Evolutionary conservation across 2,329 filamentous ascomycete species (phyloP).

Genomic region (Paracoccidioides brasiliensis): DNA sequence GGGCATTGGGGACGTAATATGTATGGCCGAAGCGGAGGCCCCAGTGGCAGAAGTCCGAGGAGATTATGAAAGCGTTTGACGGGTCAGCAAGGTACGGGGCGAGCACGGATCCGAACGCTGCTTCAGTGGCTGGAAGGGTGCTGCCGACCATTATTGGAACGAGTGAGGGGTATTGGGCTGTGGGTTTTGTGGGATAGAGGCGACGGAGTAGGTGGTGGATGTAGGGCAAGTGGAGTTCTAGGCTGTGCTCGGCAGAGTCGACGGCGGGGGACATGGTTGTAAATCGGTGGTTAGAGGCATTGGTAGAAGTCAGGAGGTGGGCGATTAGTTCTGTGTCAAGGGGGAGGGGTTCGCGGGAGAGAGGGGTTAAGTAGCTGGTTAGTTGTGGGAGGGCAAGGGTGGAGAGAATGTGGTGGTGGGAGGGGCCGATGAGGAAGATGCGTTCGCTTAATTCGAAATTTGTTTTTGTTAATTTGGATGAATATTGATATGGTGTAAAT

Average conservation of each 20-base stretch:
- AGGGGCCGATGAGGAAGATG: conserved; percentile 84
- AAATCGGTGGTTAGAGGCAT: conserved; percentile 23
- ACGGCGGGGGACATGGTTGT: conserved; percentile 46
- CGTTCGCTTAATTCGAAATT: conserved; percentile 47
- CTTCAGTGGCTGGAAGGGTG: conserved; percentile 54
- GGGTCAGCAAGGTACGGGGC: conserved; percentile 65
- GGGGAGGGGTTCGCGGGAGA: conserved; percentile 31
- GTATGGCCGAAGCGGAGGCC: conserved; percentile 72
- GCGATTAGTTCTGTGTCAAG: conserved; percentile 33
- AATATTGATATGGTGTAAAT: neutral
- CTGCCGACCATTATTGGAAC: conserved; percentile 79
- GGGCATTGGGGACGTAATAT: conserved; percentile 51
- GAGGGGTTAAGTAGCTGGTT: conserved; percentile 35
- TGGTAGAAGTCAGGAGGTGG: conserved; percentile 21
- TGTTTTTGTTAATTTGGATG: conserved; percentile 4
- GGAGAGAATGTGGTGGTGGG: conserved; percentile 70
- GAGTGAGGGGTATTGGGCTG: conserved; percentile 53
- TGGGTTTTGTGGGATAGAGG: conserved; percentile 36
- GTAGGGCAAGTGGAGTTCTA: conserved; percentile 95
- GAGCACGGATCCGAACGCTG: conserved; percentile 54
- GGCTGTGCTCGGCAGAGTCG: conserved; percentile 77
- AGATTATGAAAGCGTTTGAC: conserved; percentile 67
- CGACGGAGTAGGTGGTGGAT: conserved; percentile 63
- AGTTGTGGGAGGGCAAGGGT: conserved; percentile 67
- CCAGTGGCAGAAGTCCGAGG: conserved; percentile 97